Base-by-base conservation (phyloP, 768 basidiomycete genomes). In the Psilocybe cubensis region DNA sequence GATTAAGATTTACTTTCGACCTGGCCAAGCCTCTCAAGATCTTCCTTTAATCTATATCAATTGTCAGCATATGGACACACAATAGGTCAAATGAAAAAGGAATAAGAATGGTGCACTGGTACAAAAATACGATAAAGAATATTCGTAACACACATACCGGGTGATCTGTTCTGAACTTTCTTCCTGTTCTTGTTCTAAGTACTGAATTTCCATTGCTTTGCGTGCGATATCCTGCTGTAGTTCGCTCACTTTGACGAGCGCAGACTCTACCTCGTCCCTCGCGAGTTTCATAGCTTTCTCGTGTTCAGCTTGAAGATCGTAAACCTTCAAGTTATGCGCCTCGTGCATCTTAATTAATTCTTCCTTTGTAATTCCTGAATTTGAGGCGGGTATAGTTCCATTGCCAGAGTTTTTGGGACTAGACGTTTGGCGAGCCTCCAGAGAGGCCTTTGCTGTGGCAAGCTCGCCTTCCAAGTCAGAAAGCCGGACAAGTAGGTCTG, bases 381-480 rank as follows among this genome's bases (percentile, higher is more conserved):
- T 74, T 29, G 78, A 69, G 40, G 75, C 69, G 18, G 62, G 55
- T 5, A 69, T 64, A 1, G 69, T 58, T 8, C 72, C 77, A 50
- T 73, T 73, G 12, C 84, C 86, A 58, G 88, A 89, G 58, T 72
- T 81, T 71, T 82, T 86, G 3, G 85, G 80, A 3, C 82, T 68
- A 25, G 75, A 69, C n/a, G 72, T 62, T 47, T 83, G 82, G 41
- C 83, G 82, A 8, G 80, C 76, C 18, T 77, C 78, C 10, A 85
- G 60, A 5, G 82, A 72, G 9, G 89, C 88, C 67, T 75, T 87
- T 35, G 80, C 68, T 31, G 84, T 91, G 17, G 85, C 81, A 42
- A 92, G 70, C 67, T 94, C 92, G 35, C 90, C 89, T 71, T 93
- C 87, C 59, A 92, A 68, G 68, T 93, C 91, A 18, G 88, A 88